phyloP scores from a whole-genome alignment of 257 asterid species.

The Paulownia fortunei region DNA sequence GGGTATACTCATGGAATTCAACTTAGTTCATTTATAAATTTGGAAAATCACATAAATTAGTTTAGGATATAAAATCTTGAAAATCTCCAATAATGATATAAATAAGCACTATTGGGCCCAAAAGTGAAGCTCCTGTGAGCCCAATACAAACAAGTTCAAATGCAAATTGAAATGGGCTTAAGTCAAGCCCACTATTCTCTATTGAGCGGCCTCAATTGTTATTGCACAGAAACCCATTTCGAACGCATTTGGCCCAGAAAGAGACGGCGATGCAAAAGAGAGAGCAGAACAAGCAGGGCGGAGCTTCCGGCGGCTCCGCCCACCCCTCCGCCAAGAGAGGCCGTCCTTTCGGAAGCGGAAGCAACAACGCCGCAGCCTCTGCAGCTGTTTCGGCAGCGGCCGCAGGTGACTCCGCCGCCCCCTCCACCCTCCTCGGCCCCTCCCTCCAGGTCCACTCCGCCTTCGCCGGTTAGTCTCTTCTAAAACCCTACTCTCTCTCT shows the following conservation, averaged over 20 bases:
- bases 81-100: no score
- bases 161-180: background rate
- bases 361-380: conserved; percentile 31
- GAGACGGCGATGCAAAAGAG: conserved; percentile 64
- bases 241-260: background rate
- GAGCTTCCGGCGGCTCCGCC: conserved; percentile 58
- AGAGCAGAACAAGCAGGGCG: conserved; percentile 55
- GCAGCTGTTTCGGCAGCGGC: conserved; percentile 34
- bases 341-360: conserved; percentile 61
- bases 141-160: background rate
- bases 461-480: conserved; percentile 60
- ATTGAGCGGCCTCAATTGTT: background rate
- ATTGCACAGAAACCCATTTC: background rate
- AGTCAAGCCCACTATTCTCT: background rate
- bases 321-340: conserved; percentile 72
- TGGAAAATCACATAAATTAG: no score
- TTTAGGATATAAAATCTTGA: no score
- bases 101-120: background rate
- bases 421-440: conserved; percentile 70
- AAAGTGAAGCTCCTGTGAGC: background rate
- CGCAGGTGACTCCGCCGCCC: conserved; percentile 52
- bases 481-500: conserved; percentile 9
- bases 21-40: no score
- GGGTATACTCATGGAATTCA: no score
- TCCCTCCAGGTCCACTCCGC: conserved; percentile 76